phyloP scores from a whole-genome alignment of 176 grass and related monocot species.

The Ensete ventricosum region DNA sequence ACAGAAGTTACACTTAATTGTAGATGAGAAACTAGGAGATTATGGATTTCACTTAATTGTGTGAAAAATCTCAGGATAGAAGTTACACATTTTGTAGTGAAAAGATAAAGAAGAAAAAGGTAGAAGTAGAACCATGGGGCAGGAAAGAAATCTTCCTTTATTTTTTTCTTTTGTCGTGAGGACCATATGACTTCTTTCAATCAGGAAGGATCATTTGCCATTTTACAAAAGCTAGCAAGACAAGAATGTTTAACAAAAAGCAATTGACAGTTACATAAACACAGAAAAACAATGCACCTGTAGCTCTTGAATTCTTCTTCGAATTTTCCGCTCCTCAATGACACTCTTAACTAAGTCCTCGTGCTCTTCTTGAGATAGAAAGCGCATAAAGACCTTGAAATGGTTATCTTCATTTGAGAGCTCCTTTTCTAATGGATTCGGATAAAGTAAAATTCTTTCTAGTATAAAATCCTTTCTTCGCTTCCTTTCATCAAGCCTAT shows the following conservation, averaged over 20 bases:
- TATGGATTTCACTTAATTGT: background rate
- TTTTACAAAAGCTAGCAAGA: background rate
- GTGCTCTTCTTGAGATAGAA: constrained; percentile 85
- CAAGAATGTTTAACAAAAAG: background rate
- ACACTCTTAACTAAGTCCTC: constrained; percentile 59
- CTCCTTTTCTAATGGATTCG: constrained; percentile 79
- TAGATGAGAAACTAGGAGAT: too few species aligned
- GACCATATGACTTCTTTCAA: too few species aligned
- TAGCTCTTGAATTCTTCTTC: constrained; percentile 88
- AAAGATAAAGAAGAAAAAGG: background rate
- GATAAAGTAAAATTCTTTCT: constrained; percentile 88
- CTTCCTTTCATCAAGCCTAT: constrained; percentile 97
- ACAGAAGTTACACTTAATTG: too few species aligned
- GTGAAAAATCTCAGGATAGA: background rate
- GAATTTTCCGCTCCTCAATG: constrained; percentile 73
- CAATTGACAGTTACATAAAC: background rate
- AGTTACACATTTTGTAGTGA: background rate
- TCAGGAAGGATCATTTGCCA: background rate
- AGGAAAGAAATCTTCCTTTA: too few species aligned
- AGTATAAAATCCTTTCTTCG: constrained; percentile 96
- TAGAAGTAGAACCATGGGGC: background rate
- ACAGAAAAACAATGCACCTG: constrained; percentile 40
- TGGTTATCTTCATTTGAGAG: constrained; percentile 75
- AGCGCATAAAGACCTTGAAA: constrained; percentile 92
- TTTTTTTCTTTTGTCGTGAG: too few species aligned